phyloP scores from a whole-genome alignment of 139 green algal genomes.

The Limnomonas spitsbergensis region DNA sequence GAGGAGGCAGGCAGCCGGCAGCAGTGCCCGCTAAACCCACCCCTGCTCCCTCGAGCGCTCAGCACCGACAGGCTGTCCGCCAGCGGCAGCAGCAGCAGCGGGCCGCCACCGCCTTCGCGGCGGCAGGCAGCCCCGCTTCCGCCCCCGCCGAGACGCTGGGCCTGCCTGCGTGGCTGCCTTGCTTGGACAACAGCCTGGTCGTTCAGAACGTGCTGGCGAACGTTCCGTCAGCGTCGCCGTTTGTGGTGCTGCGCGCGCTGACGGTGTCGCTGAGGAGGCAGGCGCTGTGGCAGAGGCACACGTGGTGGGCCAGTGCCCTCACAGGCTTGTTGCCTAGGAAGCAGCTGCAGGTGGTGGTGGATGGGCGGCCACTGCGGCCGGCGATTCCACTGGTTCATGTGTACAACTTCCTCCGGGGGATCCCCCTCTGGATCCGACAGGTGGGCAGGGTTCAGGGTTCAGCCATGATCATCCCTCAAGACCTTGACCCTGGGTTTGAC shows the following conservation, averaged over 20 bases:
- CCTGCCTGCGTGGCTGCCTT: not conserved
- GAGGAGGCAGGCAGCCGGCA: too few species aligned
- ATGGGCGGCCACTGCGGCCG: not conserved
- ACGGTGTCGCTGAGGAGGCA: not conserved
- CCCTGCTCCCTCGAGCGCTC: too few species aligned
- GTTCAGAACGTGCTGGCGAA: conserved; percentile 5
- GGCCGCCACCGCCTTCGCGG: too few species aligned
- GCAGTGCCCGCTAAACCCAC: too few species aligned
- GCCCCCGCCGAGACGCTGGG: too few species aligned
- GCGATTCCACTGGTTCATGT: not conserved
- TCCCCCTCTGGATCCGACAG: conserved; percentile 4
- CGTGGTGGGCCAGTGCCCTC: not conserved
- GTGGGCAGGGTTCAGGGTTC: too few species aligned
- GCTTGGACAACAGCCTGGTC: not conserved
- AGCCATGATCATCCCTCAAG: too few species aligned
- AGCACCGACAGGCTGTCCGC: too few species aligned
- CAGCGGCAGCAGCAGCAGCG: too few species aligned
- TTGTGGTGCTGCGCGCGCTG: conserved; percentile 4
- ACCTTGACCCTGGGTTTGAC: not conserved
- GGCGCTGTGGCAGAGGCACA: not conserved
- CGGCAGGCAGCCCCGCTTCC: too few species aligned
- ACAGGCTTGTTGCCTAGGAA: not conserved
- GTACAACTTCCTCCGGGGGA: conserved; percentile 4
- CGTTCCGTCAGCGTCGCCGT: not conserved
- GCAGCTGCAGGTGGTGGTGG: not conserved